These are phyloP conservation scores for Salicornia ramosissima DNA, from an alignment of 148 eudicot genomes.

Conservation along the genomic window DNA sequence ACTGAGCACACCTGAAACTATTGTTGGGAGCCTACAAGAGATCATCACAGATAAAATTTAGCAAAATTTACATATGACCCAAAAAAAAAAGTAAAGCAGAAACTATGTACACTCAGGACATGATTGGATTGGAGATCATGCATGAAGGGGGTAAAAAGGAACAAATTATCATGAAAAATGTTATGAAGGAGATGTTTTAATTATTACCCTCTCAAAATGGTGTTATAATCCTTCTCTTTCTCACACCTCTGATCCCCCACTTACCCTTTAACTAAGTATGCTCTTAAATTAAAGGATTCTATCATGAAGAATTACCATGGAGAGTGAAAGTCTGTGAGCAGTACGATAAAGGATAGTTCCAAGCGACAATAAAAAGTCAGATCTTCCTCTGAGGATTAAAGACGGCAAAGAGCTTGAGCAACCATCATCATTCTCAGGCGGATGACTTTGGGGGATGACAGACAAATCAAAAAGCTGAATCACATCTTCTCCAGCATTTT, in stretches of 20 bases:
- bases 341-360: slow-evolving; percentile 81
- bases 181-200: neutral
- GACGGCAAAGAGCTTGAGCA: slow-evolving; percentile 61
- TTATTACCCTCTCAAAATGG: neutral
- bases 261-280: neutral
- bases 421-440: slow-evolving; percentile 52
- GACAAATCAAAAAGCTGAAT: slow-evolving; percentile 94
- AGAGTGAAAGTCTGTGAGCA: slow-evolving; percentile 92
- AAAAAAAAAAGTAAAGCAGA: slow-evolving; percentile 8
- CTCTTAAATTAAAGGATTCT: neutral
- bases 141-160: neutral
- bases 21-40: slow-evolving; percentile 57
- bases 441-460: slow-evolving; percentile 57
- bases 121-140: neutral
- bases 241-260: neutral
- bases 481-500: slow-evolving; percentile 93
- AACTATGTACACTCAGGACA: neutral
- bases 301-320: slow-evolving; percentile 43
- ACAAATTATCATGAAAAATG: neutral
- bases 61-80: neutral
- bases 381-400: slow-evolving; percentile 61
- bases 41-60: slow-evolving; percentile 12
- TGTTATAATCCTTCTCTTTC: neutral
- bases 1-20: slow-evolving; percentile 70
- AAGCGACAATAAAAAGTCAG: slow-evolving; percentile 72